phyloP scores from a whole-genome alignment of 306 rosid genomes.

The Dicorynia guianensis region DNA sequence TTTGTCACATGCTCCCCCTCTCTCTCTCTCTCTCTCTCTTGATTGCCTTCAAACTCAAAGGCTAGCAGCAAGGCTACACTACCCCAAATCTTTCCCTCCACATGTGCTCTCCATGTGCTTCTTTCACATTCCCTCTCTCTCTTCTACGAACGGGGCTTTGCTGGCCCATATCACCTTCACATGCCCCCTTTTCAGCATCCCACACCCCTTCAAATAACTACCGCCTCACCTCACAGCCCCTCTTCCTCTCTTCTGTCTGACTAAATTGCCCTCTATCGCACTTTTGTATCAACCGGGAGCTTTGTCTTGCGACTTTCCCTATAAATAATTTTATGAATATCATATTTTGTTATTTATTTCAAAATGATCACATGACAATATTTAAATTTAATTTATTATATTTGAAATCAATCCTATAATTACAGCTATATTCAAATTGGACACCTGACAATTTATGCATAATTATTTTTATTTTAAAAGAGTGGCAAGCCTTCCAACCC shows the following conservation, averaged over 20 bases:
- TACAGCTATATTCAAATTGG: too few species aligned
- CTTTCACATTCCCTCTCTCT: not conserved
- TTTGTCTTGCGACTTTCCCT: too few species aligned
- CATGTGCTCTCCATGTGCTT: conserved; percentile 63
- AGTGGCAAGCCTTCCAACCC: too few species aligned
- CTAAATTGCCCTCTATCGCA: not conserved
- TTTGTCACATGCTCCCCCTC: conserved; percentile 52
- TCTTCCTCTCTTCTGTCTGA: not conserved
- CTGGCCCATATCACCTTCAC: conserved; percentile 62
- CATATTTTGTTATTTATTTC: too few species aligned
- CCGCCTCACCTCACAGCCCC: not conserved
- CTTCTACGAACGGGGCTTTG: conserved; percentile 36
- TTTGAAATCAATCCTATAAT: too few species aligned
- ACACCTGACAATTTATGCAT: too few species aligned
- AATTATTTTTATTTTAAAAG: too few species aligned
- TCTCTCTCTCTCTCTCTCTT: not conserved
- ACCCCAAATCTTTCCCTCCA: conserved; percentile 42
- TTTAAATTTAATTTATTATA: too few species aligned
- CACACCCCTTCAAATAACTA: conserved; percentile 33
- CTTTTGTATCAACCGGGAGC: too few species aligned
- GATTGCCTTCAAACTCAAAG: not conserved
- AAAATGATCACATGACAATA: too few species aligned
- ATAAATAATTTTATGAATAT: too few species aligned
- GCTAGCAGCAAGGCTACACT: conserved; percentile 24
- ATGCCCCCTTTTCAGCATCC: conserved; percentile 54